Conservation (phyloP, 1,139 yeast genomes). For the Hyphopichia buzzinii region DNA sequence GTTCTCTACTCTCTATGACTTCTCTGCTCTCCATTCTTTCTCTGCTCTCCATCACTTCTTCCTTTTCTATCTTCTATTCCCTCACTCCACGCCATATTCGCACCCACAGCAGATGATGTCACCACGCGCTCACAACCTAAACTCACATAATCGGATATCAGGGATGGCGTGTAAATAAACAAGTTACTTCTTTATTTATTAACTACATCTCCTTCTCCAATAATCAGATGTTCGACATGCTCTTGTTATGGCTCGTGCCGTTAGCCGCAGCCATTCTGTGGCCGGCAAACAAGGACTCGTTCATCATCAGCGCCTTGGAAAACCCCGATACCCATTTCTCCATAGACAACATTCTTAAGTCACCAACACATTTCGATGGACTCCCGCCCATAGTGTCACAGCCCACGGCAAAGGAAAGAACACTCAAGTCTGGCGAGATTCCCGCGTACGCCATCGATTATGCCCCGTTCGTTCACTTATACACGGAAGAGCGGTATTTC, state of each 20-base stretch:
- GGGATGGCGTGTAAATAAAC: no score
- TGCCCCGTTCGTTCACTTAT: conserved; percentile 81
- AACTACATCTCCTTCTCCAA: no score
- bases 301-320: conserved; percentile 9
- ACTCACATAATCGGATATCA: no score
- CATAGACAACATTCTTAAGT: conserved; percentile 19
- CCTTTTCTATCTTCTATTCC: no score
- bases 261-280: conserved; percentile 4
- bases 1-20: no score
- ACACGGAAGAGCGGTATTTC: conserved; percentile 82
- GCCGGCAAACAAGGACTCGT: conserved; percentile 9
- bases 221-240: no score
- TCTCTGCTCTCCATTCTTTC: no score
- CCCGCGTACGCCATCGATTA: conserved; percentile 74
- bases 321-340: conserved; percentile 12
- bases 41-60: no score
- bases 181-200: no score
- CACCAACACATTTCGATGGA: conserved; percentile 27
- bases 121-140: no score
- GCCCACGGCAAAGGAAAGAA: conserved; percentile 31
- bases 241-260: conserved; percentile 1
- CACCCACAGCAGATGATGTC: no score
- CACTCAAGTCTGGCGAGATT: conserved; percentile 52
- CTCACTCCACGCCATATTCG: no score
- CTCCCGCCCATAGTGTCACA: conserved; percentile 36